These are phyloP conservation scores for Scytalidium lignicola DNA, from an alignment of 2,329 filamentous ascomycete genomes.

Conservation along the genomic window DNA sequence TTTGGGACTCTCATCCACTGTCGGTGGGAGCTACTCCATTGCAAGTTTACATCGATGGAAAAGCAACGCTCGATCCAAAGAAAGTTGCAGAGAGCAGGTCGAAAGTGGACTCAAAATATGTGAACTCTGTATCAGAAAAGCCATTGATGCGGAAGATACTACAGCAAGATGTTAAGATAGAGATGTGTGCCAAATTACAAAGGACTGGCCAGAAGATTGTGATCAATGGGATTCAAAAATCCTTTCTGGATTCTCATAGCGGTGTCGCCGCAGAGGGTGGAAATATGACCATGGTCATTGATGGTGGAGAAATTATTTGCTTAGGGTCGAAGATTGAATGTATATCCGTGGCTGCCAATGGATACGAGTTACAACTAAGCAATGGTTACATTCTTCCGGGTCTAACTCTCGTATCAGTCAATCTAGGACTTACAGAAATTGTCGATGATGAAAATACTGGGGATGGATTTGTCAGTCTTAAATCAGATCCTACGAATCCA, in stretches of 20 bases:
- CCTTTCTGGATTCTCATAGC: slow-evolving; percentile 27
- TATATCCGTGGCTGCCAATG: slow-evolving; percentile 14
- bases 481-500: slow-evolving; percentile 20
- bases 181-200: slow-evolving; percentile 21
- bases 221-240: slow-evolving; percentile 33
- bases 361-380: slow-evolving; percentile 31
- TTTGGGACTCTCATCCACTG: slow-evolving; percentile 44
- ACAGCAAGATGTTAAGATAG: slow-evolving; percentile 16
- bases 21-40: slow-evolving; percentile 38
- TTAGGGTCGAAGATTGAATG: slow-evolving; percentile 29
- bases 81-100: slow-evolving; percentile 26
- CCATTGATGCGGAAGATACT: slow-evolving; percentile 23
- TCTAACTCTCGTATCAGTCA: slow-evolving; percentile 42
- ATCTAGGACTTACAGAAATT: slow-evolving; percentile 47
- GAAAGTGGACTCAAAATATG: slow-evolving; percentile 1
- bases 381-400: slow-evolving; percentile 45
- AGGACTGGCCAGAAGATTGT: slow-evolving; percentile 25
- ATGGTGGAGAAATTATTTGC: slow-evolving; percentile 36
- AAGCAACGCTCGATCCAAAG: slow-evolving; percentile 28
- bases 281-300: slow-evolving; percentile 35
- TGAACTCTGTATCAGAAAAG: neutral
- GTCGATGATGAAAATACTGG: slow-evolving; percentile 36
- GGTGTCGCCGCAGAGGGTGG: slow-evolving; percentile 1
- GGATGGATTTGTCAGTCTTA: slow-evolving; percentile 37
- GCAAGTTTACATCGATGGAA: slow-evolving; percentile 44